These are phyloP conservation scores for Clarireedia hainanense DNA, from an alignment of 2,329 filamentous ascomycete species.

Conservation along the genomic window DNA sequence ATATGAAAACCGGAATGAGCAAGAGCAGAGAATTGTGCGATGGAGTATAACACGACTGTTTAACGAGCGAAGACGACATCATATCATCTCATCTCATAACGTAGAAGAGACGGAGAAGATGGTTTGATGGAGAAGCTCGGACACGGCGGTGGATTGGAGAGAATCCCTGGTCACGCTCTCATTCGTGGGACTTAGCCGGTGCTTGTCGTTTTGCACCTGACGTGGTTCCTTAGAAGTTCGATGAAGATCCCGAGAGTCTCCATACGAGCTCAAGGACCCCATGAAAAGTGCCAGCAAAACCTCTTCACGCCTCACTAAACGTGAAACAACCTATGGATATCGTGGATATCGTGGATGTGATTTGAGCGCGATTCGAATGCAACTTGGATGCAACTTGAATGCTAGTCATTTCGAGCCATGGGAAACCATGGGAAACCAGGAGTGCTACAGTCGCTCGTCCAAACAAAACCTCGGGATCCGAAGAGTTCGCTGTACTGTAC, in stretches of 20 bases:
- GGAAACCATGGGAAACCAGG: no score
- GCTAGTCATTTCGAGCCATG: not conserved
- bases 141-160: not conserved
- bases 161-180: not conserved
- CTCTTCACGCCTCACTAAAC: not conserved
- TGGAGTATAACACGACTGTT: not conserved
- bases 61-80: not conserved
- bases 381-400: not conserved
- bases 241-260: not conserved
- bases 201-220: conserved; percentile 6
- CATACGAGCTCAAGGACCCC: not conserved
- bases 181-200: not conserved
- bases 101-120: not conserved
- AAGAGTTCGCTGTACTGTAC: not conserved
- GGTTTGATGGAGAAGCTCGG: not conserved
- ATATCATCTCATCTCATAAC: not conserved
- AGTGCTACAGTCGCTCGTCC: not conserved
- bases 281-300: not conserved
- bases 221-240: conserved; percentile 5
- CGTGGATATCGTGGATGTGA: no score
- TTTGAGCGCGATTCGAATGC: no score
- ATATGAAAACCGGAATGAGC: not conserved
- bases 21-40: not conserved
- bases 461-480: not conserved
- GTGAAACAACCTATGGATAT: not conserved